These are phyloP conservation scores for Wallacemonas sp. DNA, from an alignment of 208 protist genomes.

Conservation along the genomic window DNA sequence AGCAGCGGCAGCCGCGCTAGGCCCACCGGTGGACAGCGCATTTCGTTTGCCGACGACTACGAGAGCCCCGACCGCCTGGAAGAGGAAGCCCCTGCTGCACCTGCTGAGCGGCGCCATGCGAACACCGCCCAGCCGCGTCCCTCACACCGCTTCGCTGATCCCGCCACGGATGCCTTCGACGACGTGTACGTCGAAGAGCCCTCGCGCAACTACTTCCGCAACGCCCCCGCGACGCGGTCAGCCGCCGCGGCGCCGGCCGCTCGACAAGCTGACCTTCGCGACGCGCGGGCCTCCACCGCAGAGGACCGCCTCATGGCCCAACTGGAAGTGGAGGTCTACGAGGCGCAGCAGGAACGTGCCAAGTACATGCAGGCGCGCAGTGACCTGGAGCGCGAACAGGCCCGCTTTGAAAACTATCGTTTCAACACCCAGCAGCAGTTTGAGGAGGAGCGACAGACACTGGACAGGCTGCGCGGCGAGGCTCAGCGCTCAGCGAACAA, in stretches of 20 bases:
- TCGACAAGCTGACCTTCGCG: conserved; percentile 4
- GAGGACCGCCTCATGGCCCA: conserved; percentile 71
- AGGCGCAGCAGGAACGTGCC: conserved; percentile 74
- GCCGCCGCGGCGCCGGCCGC: background rate
- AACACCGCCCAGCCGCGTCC: conserved; percentile 13
- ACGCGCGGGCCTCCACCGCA: conserved; percentile 13
- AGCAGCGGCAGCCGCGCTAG: background rate
- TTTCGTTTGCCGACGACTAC: background rate
- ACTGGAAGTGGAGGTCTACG: conserved; percentile 71
- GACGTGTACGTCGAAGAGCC: conserved; percentile 23
- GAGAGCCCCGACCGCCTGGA: background rate
- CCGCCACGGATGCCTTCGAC: conserved; percentile 27
- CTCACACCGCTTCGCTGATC: background rate
- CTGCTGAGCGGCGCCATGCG: conserved; percentile 15
- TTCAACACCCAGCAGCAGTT: conserved; percentile 54
- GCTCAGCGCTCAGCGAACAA: conserved; percentile 57
- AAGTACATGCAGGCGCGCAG: conserved; percentile 50
- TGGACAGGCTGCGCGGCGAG: conserved; percentile 34
- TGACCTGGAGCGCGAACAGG: conserved; percentile 77
- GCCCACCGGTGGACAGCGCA: background rate
- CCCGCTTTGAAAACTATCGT: conserved; percentile 73
- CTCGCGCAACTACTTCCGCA: conserved; percentile 64
- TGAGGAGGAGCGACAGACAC: conserved; percentile 57
- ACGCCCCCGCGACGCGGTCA: background rate
- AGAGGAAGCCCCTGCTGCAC: background rate